Evolutionary conservation across 2,329 filamentous ascomycete species (phyloP), one percentile per base, ranked within the genome.

Genomic region (Xylaria arbuscula): DNA sequence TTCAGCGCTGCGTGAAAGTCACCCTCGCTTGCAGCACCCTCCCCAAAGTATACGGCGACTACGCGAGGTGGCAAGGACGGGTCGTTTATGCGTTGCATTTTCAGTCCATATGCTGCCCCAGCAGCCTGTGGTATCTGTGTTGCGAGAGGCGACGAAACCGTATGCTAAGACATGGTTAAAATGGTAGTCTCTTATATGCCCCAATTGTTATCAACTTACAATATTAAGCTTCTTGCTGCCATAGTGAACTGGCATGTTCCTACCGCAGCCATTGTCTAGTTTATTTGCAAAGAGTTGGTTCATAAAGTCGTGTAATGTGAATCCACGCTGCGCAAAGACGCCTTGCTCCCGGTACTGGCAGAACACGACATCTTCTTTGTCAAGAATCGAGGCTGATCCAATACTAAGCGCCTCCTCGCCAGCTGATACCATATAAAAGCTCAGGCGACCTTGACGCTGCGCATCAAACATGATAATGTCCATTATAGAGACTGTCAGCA

Each of bases 211-310:
- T 32, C 36, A 19, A 83, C 88, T 78, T 78, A 94, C 92, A 76
- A 97, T 94, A 74, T 97, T 93, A 66, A 97, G 84, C 71, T 93
- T 90, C 66, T 86, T 88, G 79, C 92, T 94, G 55, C 94, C 94
- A 76, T 98, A 99, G 81, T 99, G 96, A 15, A 98, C 93, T 0
- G 96, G 96, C 96, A 99, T 99, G 76, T 97, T 98, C 70, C 95
- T 89, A 1, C 94, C 96, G 68, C 86, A 87, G 1, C 95, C 94
- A 0, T 85, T 80, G 75, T 99, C 96, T 71, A 93, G 88, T 63
- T 84, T 87, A 77, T 97, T 98, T 22, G 94, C 90, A 81, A 98
- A 98, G 9, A 99, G 83, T 79, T 99, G 96, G 74, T 89, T 92
- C 96, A 99, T 98, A 77, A 98, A 98, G 68, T 98, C 90, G 56